Evolutionary conservation across 495 filamentous ascomycete species (phyloP), one percentile per base, ranked within the genome.

Genomic region (Aspergillus asperescens): DNA sequence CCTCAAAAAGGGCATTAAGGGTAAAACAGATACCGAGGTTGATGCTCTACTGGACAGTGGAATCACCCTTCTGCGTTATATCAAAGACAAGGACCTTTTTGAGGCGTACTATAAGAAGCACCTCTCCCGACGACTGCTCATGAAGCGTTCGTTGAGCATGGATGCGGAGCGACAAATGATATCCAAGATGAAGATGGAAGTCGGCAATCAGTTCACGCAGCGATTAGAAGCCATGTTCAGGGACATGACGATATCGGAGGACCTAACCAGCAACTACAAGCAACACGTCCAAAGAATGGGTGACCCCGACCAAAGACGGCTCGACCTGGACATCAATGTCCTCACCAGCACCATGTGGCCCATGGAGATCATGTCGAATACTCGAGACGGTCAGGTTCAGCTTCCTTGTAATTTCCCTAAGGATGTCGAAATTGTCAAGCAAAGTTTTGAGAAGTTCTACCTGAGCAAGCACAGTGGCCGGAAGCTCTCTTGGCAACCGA

Each of bases 91-190:
- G 68, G 94, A 97, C 66, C 81, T 95, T 58, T 99, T 97, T 52
- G 94, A 99, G 67, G 78, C 87, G 2, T 97, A 99, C 69, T 97
- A 97, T 73, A 96, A 97, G 74, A 97, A 95, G 64, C 93, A 99
- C 72, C 78, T 99, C 0, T 89, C 87, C 27, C 81, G 86, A 48
- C 81, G 94, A 12, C 70, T 99, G 34, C 72, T 99, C 18, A 88
- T 89, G 78, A 84, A 84, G 57, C 90, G 90, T 45, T 89, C 90
- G 1, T 80, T 90, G 50, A 94, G 88, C 60, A 87, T 86, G 62
- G 90, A 95, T 62, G 85, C 85, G 0, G 93, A 99, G 70, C 88
- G 91, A 62, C 86, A 92, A 56, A 95, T 99, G 86, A 94, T 97
- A 40, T 86, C 83, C 1, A 85, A 92, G 52, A 94, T 99, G 88